Evolutionary conservation across 768 basidiomycete species (phyloP), one percentile per base, ranked within the genome.

Genomic region (Mycena rosella): DNA sequence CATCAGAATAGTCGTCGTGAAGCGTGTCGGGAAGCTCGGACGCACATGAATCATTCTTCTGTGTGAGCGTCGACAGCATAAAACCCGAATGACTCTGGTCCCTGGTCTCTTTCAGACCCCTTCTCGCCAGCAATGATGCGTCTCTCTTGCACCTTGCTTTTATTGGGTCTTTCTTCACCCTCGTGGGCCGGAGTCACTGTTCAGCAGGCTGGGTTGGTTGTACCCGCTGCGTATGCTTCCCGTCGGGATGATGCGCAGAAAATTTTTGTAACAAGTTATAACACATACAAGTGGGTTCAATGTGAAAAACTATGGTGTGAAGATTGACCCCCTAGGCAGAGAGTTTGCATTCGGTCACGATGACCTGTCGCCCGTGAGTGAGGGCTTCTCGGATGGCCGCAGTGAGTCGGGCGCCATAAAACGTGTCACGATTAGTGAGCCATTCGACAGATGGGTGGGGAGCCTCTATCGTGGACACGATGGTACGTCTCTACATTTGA

Each of bases 101-200:
- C 26, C 20, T 6, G 54, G 38, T 22, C 54, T 56, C 24, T 17
- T 36, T 27, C 20, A n/a, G 56, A n/a, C n/a, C 34, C 44, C n/a
- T n/a, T n/a, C 10, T 47, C 44, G 30, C 30, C 44, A 24, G 42
- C n/a, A n/a, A n/a, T 29, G 40, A 61, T 61, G 60, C 48, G 49
- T 61, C 17, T 42, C 26, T 36, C 49, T 11, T 42, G 48, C 24
- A 29, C 42, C 48, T 27, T 60, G 15, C 36, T 52, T 4, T 20
- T 59, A 22, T 30, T 59, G 20, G 49, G 51, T 11, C 58, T 60
- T 48, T 60, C 59, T 10, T 54, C 65, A 26, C 27, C 58, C n/a
- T 54, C 65, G 0, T 66, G 30, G 65, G 65, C 65, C 10, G 65
- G 52, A 13, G 65, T 60, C 42, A 66, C 65, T 13, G 65, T 66